Evolutionary conservation across 1,284 basidiomycete species (phyloP), one percentile per base, ranked within the genome.

Genomic region (Abortiporus biennis): DNA sequence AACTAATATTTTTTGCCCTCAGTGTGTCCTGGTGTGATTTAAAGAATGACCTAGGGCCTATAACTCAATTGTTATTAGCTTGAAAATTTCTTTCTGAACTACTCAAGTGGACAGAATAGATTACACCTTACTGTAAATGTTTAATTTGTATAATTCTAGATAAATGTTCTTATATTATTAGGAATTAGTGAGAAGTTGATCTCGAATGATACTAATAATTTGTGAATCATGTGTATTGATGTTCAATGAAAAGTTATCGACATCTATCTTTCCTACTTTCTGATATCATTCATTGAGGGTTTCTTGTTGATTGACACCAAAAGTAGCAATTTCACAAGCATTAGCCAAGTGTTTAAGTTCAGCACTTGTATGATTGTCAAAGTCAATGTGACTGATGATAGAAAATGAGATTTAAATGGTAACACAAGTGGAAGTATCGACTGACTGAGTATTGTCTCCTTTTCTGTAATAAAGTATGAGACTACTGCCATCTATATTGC

Each of bases 11-110:
- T 57, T 56, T 6, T 64, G 65, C 19, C 13, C 36, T 19, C 5
- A 21, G 36, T 1, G 65, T 68, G 40, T 67, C 66, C 27, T 62
- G 54, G 49, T 66, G 66, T 0, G 62, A 37, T 37, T 66, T 65
- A 56, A 67, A 68, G 46, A 67, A 67, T 0, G 58, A 56, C 6
- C 58, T 65, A 24, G 15, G 21, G 23, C 24, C 19, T 29, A 30
- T 40, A 17, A 24, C 8, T 15, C 9, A n/a, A n/a, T n/a, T n/a
- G n/a, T n/a, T n/a, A n/a, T n/a, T n/a, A n/a, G n/a, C n/a, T n/a
- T n/a, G n/a, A n/a, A n/a, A n/a, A n/a, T n/a, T n/a, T n/a, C n/a
- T n/a, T n/a, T n/a, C n/a, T n/a, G n/a, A 15, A 15, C 8, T 13
- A 34, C 15, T 13, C n/a, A 34, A 6, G 19, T 34, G 32, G 6